Evolutionary conservation across 2,329 filamentous ascomycete species (phyloP), one percentile per base, ranked within the genome.

Genomic region (Venturia pyrina): DNA sequence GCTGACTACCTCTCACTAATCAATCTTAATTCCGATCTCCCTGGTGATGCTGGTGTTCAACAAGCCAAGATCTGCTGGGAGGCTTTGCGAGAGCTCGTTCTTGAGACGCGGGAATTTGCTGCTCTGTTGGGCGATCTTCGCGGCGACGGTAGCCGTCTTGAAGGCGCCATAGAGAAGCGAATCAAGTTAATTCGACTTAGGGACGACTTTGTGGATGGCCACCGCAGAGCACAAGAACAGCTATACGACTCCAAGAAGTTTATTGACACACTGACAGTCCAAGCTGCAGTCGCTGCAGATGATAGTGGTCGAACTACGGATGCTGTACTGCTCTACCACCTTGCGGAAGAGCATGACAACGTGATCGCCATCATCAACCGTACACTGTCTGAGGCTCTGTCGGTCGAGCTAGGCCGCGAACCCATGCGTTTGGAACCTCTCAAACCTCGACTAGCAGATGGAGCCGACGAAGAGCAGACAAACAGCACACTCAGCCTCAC

Each of bases 41-140:
- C 83, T 34, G 89, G 88, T 24, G 85, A 90, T 66, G 81, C 88
- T 6, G 92, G 91, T 66, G 86, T 85, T 68, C 87, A 88, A 56
- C 93, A 96, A 74, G 85, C 87, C 64, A 86, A 85, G 61, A 85
- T 97, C 46, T 98, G 93, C 77, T 91, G 97, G 76, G 91, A 96
- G 76, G 93, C 92, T 7, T 81, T 99, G 66, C 90, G 93, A 44
- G 95, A 98, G 76, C 87, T 98, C 66, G 92, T 97, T 34, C 83
- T 99, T n/a, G 95, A 99, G 78, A 96, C 93, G 24, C 87, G 93
- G 70, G 95, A 99, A 74, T 99, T 98, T 76, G 93, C 93, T 72
- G 90, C 91, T 72, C 81, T 99, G 17, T 87, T 99, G 62, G 95
- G 96, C 64, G 96, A 99, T 74, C 92, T 99, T 71, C 85, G 87